phyloP scores from a whole-genome alignment of 306 rosid species.

The Prinsepia uniflora region DNA sequence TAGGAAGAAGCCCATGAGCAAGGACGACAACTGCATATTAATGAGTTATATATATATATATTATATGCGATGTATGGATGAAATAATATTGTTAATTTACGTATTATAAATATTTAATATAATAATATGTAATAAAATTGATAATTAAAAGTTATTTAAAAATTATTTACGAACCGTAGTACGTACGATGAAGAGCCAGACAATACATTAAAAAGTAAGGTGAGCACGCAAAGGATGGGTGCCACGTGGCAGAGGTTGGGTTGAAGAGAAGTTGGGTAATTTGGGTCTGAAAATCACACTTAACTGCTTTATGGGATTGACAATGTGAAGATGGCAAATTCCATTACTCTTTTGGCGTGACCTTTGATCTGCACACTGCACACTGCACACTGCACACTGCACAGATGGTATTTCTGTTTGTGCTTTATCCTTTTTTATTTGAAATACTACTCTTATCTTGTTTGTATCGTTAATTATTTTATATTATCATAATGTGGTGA shows the following conservation, averaged over 20 bases:
- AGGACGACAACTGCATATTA: too few species aligned
- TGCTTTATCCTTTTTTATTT: slow-evolving; percentile 1
- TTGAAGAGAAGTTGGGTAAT: slow-evolving; percentile 39
- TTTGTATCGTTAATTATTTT: too few species aligned
- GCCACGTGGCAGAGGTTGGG: slow-evolving; percentile 52
- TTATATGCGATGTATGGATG: too few species aligned
- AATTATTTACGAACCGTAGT: too few species aligned
- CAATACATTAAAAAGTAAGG: slow-evolving; percentile 24
- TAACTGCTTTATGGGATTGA: slow-evolving; percentile 53
- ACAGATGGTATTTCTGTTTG: slow-evolving; percentile 32
- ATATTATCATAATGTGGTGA: too few species aligned
- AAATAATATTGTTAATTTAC: too few species aligned
- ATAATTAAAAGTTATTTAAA: too few species aligned
- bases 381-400: slow-evolving; percentile 54
- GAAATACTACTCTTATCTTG: not conserved
- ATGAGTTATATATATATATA: too few species aligned
- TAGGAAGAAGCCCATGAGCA: not conserved
- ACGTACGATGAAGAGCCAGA: too few species aligned
- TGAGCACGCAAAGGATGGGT: slow-evolving; percentile 28
- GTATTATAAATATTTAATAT: too few species aligned
- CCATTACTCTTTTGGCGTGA: slow-evolving; percentile 40
- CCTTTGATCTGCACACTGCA: slow-evolving; percentile 47
- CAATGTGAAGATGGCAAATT: slow-evolving; percentile 45
- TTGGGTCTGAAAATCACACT: slow-evolving; percentile 45
- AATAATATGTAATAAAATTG: too few species aligned